Conservation (phyloP, 106 monocot genomes). For the Apostasia shenzhenica region DNA sequence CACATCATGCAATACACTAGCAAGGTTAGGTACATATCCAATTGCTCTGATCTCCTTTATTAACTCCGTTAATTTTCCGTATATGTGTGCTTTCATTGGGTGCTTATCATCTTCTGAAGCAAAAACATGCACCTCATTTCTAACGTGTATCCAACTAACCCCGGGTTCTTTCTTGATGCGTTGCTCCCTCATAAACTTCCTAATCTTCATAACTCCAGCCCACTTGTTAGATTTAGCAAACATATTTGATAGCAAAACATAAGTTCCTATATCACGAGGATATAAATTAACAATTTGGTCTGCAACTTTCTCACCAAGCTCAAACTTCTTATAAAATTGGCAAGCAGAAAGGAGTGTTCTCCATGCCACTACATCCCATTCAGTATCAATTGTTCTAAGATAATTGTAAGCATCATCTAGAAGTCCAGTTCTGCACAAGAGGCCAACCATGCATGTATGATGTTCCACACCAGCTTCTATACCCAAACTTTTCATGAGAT, state of each 20-base stretch:
- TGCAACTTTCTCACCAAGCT: slow-evolving; percentile 37
- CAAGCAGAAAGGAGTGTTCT: slow-evolving; percentile 49
- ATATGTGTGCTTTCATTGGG: slow-evolving; percentile 22
- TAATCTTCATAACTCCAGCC: slow-evolving; percentile 39
- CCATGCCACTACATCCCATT: slow-evolving; percentile 60
- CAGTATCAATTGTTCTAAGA: slow-evolving; percentile 21
- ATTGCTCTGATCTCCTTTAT: slow-evolving; percentile 26
- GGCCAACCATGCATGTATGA: slow-evolving; percentile 55
- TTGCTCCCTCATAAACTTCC: slow-evolving; percentile 45
- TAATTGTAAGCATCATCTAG: slow-evolving; percentile 39
- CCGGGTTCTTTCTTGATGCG: slow-evolving; percentile 62
- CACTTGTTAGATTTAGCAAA: slow-evolving; percentile 49
- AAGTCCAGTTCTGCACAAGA: slow-evolving; percentile 36
- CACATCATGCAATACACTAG: slow-evolving; percentile 39
- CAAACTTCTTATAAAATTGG: slow-evolving; percentile 31
- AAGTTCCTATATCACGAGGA: slow-evolving; percentile 52
- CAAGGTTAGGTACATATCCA: slow-evolving; percentile 42
- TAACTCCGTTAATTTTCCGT: slow-evolving; percentile 26
- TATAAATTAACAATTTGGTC: slow-evolving; percentile 35
- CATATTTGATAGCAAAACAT: slow-evolving; percentile 51
- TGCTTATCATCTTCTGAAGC: slow-evolving; percentile 42
- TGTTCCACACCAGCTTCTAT: slow-evolving; percentile 46
- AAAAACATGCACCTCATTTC: slow-evolving; percentile 44
- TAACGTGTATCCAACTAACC: slow-evolving; percentile 59
- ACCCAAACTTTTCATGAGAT: slow-evolving; percentile 27